These are phyloP conservation scores for Solanum raphanifolium DNA, from an alignment of 257 asterid genomes.

Conservation along the genomic window DNA sequence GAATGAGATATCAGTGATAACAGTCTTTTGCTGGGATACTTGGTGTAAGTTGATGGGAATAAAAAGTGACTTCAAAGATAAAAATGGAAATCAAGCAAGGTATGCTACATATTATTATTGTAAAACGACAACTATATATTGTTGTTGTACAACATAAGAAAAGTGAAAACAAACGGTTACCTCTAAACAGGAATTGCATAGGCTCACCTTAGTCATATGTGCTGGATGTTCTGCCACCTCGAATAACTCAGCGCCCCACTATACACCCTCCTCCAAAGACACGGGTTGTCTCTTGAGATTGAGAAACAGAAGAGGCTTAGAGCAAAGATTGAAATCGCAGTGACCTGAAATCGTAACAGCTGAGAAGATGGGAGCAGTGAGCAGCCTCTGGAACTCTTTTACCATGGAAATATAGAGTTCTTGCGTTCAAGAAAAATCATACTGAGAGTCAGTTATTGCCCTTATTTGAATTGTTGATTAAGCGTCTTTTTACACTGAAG, in stretches of 20 bases:
- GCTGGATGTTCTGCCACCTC: conserved; percentile 37
- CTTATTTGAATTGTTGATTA: too few relatives aligned
- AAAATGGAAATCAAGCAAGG: neutral
- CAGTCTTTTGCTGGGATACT: neutral
- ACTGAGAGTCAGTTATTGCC: too few relatives aligned
- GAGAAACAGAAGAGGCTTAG: conserved; percentile 19
- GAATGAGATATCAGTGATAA: too few relatives aligned
- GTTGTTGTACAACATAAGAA: neutral
- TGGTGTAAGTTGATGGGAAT: neutral
- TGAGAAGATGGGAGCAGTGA: too few relatives aligned
- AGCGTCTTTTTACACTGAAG: too few relatives aligned
- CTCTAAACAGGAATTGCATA: conserved; percentile 65
- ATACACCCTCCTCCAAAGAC: conserved; percentile 77
- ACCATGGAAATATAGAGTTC: too few relatives aligned
- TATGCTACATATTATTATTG: neutral
- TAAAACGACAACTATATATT: neutral
- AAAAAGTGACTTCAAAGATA: neutral
- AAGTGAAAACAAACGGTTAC: neutral
- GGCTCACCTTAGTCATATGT: conserved; percentile 86
- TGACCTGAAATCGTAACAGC: too few relatives aligned
- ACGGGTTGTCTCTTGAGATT: conserved; percentile 35
- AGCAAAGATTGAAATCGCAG: too few relatives aligned
- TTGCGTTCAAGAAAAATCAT: too few relatives aligned
- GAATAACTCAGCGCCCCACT: conserved; percentile 50
- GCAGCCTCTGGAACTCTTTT: too few relatives aligned